Evolutionary conservation across 2,329 filamentous ascomycete species (phyloP), one percentile per base, ranked within the genome.

Genomic region (Claviceps sp.): DNA sequence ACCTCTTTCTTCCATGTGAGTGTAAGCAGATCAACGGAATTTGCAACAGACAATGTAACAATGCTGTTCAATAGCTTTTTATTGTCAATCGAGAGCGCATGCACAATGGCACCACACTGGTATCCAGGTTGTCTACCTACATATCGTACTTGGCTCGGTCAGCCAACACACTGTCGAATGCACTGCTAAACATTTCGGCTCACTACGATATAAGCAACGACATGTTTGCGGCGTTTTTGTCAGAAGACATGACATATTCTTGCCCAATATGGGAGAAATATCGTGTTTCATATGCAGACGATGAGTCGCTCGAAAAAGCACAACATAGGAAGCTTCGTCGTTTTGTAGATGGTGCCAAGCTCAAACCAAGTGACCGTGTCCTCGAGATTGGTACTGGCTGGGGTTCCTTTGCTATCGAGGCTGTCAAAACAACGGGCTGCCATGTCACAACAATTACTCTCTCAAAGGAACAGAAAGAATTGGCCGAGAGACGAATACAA

Each of bases 181-280:
- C 79, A 1, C 72, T 79, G 11, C 70, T 85, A 44, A 86, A 88
- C 61, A 81, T 85, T 50, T 77, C 77, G 2, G 82, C 83, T 4
- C 85, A 88, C 57, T 88, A 88, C 63, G 84, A 88, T 59, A 85
- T 87, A 55, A 82, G 79, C 57, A 88, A 88, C 60, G 80, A 82
- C 53, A 85, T 87, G 81, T 87, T 88, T 59, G 80, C 82, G 5
- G 81, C 83, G 0, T 87, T 87, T 57, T 70, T 87, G 30, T 85
- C 82, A 0, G 72, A 77, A n/a, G 84, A 87, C 60, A 87, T 88
- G 84, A 86, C 83, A 4, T 87, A 86, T 59, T 86, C 82, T 0
- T 86, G 83, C 61, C 78, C 84, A 2, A 80, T 86, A 48, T 85
- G 83, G 82, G 50, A 50, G 11, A 44, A n/a, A 22, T 40, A 55